A percentile compares a stretch with the other conserved stretches of the same genome.
phyloP scores from a whole-genome alignment of 352 stramenopile species.

The Globisporangium heterothallicum region DNA sequence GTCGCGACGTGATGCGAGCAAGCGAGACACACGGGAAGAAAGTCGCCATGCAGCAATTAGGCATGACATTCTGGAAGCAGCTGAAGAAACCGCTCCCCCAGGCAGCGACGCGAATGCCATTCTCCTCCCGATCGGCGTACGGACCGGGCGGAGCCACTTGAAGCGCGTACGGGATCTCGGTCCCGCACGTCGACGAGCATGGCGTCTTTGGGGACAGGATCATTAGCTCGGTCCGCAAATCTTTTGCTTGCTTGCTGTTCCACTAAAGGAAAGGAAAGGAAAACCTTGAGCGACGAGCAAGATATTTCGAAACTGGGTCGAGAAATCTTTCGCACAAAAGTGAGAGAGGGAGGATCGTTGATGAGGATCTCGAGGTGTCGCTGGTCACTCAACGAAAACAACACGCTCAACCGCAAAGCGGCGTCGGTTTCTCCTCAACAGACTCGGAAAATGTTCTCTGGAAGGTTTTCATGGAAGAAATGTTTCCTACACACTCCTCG shows the following conservation, averaged over 20 bases:
- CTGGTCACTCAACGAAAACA: no score
- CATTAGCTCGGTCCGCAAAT: background rate
- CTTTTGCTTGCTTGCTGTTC: background rate
- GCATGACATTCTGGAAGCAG: conserved; percentile 26
- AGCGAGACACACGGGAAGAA: conserved; percentile 28
- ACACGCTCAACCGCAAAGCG: background rate
- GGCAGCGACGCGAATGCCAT: conserved; percentile 14
- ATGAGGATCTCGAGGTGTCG: no score
- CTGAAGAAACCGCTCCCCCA: conserved; percentile 23
- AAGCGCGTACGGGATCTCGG: conserved; percentile 12
- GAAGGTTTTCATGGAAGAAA: no score
- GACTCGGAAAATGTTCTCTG: conserved; percentile 5
- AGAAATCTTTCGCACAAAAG: no score
- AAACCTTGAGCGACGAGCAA: no score
- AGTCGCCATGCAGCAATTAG: conserved; percentile 30
- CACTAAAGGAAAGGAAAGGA: no score
- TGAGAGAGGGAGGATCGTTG: no score
- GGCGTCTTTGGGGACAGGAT: conserved; percentile 8
- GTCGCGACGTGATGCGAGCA: conserved; percentile 13
- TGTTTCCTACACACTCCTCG: no score
- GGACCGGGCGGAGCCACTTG: conserved; percentile 11
- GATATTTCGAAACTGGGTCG: no score
- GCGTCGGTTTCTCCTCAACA: background rate
- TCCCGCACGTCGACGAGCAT: background rate
- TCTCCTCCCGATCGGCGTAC: conserved; percentile 15